Base-by-base conservation (phyloP, 768 basidiomycete species). In the Boletus vermiculosoides region DNA sequence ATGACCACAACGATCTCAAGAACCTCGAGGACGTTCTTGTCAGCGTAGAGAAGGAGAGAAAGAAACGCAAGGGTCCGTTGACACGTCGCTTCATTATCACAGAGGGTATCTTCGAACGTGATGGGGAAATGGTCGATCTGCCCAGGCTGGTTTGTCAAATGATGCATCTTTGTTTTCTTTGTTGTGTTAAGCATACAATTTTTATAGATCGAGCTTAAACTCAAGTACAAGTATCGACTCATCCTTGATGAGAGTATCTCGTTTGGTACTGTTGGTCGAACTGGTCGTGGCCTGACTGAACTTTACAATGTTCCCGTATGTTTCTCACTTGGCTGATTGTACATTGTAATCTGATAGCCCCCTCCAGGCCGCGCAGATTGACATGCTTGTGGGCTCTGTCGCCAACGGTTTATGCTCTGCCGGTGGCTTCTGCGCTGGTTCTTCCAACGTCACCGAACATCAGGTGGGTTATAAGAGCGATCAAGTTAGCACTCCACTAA, bases 351-450 rank as follows among this genome's bases (percentile, higher is more conserved):
- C 50, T 63, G 36, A 58, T 47, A 0, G 45, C 7, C 16, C n/a
- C 15, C 15, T 42, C 2, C 54, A 93, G 90, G 92, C 94, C 0
- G 75, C 83, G 8, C 92, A 94, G 66, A 87, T 98, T 16, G 97
- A 99, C 73, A 94, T 98, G 81, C 79, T 98, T n/a, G 78, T 96
- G 2, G 96, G 94, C 4, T 95, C 92, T 25, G 82, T 92, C 57
- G 88, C 94, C 0, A 93, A 81, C 37, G 89, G 90, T 15, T 82
- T 98, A 20, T 84, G 83, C 57, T 84, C 95, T 1, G 80, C 82
- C 2, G 97, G 96, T 47, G 97, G 97, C 1, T 99, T 98, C 82
- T 98, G 96, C 66, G 93, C 93, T 4, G 97, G 97, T 25, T 88
- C 90, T 1, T 73, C 74, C 18, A 80, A 84, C 40, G 90, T 97